phyloP scores from a whole-genome alignment of 1,284 basidiomycete species.

The Microstroma glucosiphilum region DNA sequence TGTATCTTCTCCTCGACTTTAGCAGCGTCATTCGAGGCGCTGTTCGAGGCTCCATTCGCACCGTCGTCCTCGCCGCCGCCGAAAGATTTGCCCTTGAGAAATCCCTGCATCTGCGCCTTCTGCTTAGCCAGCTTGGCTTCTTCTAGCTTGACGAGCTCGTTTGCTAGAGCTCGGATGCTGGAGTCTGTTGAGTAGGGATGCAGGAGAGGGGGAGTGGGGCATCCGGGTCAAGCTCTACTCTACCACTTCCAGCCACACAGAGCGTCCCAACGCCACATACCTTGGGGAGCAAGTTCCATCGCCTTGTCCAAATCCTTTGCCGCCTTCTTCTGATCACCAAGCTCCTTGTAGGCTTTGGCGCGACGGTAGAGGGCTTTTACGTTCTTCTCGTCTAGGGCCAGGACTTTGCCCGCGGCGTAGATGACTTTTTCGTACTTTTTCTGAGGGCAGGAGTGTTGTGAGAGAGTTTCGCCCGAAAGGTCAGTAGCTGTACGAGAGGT shows the following conservation, averaged over 20 bases:
- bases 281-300: conserved; percentile 13
- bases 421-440: conserved; percentile 25
- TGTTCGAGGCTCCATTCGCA: too few species aligned
- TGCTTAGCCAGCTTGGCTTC: conserved; percentile 6
- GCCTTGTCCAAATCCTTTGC: conserved; percentile 26
- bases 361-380: conserved; percentile 31
- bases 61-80: not conserved
- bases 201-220: too few species aligned
- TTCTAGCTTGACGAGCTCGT: conserved; percentile 6
- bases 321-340: conserved; percentile 19
- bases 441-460: conserved; percentile 3
- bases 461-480: too few species aligned
- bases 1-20: too few species aligned
- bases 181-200: too few species aligned
- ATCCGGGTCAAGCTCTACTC: too few species aligned
- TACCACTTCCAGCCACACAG: too few species aligned
- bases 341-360: conserved; percentile 22
- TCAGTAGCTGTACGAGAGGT: too few species aligned
- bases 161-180: conserved; percentile 1
- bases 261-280: not conserved
- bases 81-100: not conserved
- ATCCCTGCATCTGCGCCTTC: not conserved
- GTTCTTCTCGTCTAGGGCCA: conserved; percentile 20
- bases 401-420: conserved; percentile 21
- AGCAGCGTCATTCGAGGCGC: too few species aligned